Evolutionary conservation across 371 early-diverging fungal species (phyloP), one percentile per base, ranked within the genome.

Genomic region (Thermomucor indicae-seudaticae): DNA sequence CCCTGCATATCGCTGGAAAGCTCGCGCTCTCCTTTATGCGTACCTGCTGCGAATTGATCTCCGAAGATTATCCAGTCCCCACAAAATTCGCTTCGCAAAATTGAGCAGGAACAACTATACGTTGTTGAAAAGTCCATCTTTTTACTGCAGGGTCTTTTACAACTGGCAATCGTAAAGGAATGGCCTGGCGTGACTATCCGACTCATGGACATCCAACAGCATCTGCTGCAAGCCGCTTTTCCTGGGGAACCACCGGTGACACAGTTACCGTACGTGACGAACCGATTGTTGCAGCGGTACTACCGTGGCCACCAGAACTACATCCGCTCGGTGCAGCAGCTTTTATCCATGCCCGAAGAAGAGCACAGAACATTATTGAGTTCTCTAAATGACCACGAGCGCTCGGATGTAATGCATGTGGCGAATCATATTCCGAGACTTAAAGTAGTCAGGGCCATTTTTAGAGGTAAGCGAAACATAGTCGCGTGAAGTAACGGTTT

Each of bases 101-200:
- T 14, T 0, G n/a, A 12, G n/a, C 51, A 58, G 66, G 91, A 90
- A 60, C 88, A 88, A 78, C 75, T 69, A 47, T 78, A 79, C 51
- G 85, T 92, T 48, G 78, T 91, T 11, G 75, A 80, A 50, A 83
- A 75, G 43, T 73, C 89, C 6, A 68, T 88, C 44, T 85, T 83
- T 41, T 74, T 96, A 29, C 63, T 90, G 25, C 80, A 80, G 47
- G 97, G 96, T 29, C 57, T 96, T 60, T 68, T 91, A 32, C 95
- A 94, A 59, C 92, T 97, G 41, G 79, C 96, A 14, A 78, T 85
- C 28, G 85, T 91, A 11, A 87, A 92, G 57, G 83, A 83, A 51
- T 93, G 92, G 92, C 67, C 92, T 17, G 65, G 63, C 31, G 69
- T 70, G 14, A 73, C 85, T 1, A 54, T 83, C 11, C 44, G 47